A percentile compares a stretch with the other conserved stretches of the same genome.
Evolutionary conservation across 176 grass and related monocot species (phyloP).

Genomic region (Tillandsia fasciculata): DNA sequence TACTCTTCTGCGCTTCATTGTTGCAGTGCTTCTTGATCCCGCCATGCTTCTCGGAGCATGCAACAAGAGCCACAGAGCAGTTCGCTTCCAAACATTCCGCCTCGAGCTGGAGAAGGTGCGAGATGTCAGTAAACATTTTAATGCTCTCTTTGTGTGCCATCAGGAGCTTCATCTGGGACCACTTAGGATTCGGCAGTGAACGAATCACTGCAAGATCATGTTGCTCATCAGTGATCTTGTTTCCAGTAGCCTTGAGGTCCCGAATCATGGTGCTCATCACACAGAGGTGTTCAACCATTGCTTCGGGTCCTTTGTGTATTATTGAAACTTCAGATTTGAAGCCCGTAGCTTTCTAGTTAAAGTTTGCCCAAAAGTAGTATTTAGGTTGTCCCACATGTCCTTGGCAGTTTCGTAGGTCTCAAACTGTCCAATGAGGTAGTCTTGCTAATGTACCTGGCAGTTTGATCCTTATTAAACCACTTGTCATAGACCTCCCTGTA

Average conservation of each 20-base stretch:
- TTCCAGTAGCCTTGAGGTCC: not conserved
- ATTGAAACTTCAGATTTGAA: not conserved
- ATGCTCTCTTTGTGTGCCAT: not conserved
- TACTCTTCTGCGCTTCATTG: no score
- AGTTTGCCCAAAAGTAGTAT: not conserved
- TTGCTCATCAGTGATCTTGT: not conserved
- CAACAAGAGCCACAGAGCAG: no score
- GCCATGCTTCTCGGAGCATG: no score
- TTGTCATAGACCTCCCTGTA: not conserved
- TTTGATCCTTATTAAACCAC: not conserved
- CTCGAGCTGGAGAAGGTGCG: not conserved
- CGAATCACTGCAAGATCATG: not conserved
- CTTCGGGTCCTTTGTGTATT: not conserved
- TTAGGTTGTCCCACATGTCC: not conserved
- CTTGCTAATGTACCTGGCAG: not conserved
- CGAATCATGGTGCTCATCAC: not conserved
- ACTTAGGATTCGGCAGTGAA: not conserved
- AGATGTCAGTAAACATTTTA: not conserved
- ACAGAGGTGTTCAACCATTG: not conserved
- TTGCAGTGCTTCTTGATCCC: not conserved
- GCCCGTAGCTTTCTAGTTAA: not conserved
- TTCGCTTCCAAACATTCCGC: no score
- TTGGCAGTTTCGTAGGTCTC: not conserved
- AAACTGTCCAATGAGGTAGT: no score
- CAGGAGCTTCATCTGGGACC: not conserved